Base-by-base conservation (phyloP, 306 rosid species). In the Glycine tomentella region DNA sequence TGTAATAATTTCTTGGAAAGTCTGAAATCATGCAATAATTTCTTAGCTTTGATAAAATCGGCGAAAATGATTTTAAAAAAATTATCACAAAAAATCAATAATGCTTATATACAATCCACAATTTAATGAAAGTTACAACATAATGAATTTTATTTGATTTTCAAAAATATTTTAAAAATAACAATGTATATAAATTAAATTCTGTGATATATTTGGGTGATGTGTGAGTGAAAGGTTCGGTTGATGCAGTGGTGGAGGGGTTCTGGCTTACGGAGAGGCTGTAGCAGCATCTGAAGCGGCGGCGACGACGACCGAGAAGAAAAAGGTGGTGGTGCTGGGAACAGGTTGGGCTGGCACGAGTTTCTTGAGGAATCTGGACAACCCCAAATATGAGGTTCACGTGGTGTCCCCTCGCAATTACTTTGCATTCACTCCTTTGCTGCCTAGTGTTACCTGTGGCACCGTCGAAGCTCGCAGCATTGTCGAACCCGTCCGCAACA, bases 341-440 rank as follows among this genome's bases (percentile, higher is more conserved):
- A 95, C 98, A 46, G 99, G 99, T 2, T 95, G 99, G 99, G 99
- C 94, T 9, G 97, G 98, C 62, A 95, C 99, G 14, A 93, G 94
- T 83, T 95, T 95, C 90, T 55, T 95, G 82, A 95, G 83, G 96
- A 95, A 87, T 82, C 85, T 95, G 9, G 84, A 88, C 34, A 77
- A 81, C 66, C 92, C 99, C 0, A 84, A 88, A 42, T 95, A 90
- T 67, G 99, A 95, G 82, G 97, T 95, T 79, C 93, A 91, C 51
- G 93, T 95, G 72, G 85, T 95, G 36, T 95, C 99, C 3, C 99
- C 99, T 84, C 93, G 99, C 12, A 95, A 95, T 74, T 95, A 90
- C 58, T 95, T 95, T 81, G 88, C 98, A 0, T 95, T 95, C 87
- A 95, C 99, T 62, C 99, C 99, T 79, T 40, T 95, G 87, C 83